Percentiles rank a stretch among this genome's conserved stretches.
Evolutionary conservation across 768 basidiomycete genomes (phyloP).

Genomic region (Hirschioporus abietinus): DNA sequence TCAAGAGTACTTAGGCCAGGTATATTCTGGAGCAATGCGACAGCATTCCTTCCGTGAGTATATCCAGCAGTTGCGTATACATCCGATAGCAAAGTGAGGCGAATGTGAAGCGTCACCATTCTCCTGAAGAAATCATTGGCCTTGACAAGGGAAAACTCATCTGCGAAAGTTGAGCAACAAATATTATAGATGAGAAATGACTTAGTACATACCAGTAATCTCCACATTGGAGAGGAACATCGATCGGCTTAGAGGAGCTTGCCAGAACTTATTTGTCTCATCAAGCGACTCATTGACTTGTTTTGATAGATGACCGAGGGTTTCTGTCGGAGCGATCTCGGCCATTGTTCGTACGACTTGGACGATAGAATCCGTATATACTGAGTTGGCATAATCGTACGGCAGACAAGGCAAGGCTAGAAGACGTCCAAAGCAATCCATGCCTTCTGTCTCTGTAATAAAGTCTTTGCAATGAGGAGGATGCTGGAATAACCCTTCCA

Average conservation of each 20-base stretch:
- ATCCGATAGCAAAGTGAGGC: slow-evolving; percentile 79
- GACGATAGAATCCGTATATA: slow-evolving; percentile 81
- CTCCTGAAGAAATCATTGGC: slow-evolving; percentile 65
- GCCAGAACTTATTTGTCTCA: slow-evolving; percentile 72
- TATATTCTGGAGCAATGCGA: slow-evolving; percentile 68
- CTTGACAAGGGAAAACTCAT: slow-evolving; percentile 36
- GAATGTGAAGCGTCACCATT: slow-evolving; percentile 71
- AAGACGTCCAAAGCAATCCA: slow-evolving; percentile 69
- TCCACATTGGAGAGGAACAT: slow-evolving; percentile 66
- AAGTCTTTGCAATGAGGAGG: slow-evolving; percentile 88
- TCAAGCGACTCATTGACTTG: slow-evolving; percentile 66
- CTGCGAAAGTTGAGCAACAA: slow-evolving; percentile 24
- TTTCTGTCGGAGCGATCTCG: slow-evolving; percentile 76
- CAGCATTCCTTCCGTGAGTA: slow-evolving; percentile 72
- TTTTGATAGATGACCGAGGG: slow-evolving; percentile 62
- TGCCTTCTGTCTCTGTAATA: slow-evolving; percentile 64
- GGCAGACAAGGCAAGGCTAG: slow-evolving; percentile 84
- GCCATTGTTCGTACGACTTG: slow-evolving; percentile 86
- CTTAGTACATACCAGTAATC: slow-evolving; percentile 33
- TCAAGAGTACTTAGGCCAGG: slow-evolving; percentile 58
- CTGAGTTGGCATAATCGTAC: slow-evolving; percentile 80
- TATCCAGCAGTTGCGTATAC: slow-evolving; percentile 81
- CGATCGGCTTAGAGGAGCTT: slow-evolving; percentile 43
- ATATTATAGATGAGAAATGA: slow-evolving; percentile 3
- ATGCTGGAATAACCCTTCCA: slow-evolving; percentile 94